Evolutionary conservation across 1,139 yeast species (phyloP).

Genomic region (Candida sanyaensis): DNA sequence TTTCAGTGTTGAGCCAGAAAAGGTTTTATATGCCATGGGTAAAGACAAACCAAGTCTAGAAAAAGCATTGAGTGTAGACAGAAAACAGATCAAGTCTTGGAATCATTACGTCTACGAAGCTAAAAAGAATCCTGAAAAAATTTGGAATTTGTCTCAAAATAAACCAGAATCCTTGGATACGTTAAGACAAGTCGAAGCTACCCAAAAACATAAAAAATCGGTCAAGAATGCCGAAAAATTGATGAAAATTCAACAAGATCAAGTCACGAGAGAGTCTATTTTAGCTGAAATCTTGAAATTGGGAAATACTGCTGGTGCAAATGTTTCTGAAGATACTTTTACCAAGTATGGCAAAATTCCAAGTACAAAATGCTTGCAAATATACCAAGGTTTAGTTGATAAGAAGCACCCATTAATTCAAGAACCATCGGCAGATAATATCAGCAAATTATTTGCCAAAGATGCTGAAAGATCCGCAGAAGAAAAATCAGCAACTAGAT

Average conservation of each 20-base stretch:
- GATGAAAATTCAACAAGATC: conserved; percentile 42
- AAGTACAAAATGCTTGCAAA: conserved; percentile 32
- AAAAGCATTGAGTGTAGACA: conserved; percentile 68
- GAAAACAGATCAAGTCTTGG: conserved; percentile 72
- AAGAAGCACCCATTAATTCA: conserved; percentile 30
- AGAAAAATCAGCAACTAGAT: conserved; percentile 43
- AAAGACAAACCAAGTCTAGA: conserved; percentile 74
- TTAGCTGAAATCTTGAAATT: conserved; percentile 40
- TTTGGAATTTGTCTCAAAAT: conserved; percentile 56
- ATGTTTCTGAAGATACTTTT: conserved; percentile 25
- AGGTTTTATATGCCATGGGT: conserved; percentile 85
- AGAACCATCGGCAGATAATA: conserved; percentile 19
- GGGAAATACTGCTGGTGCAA: conserved; percentile 24
- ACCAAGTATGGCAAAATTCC: conserved; percentile 21
- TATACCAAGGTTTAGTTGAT: conserved; percentile 28
- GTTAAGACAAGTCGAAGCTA: conserved; percentile 25
- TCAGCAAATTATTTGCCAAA: conserved; percentile 30
- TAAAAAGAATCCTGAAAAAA: conserved; percentile 55
- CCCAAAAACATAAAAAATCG: conserved; percentile 25
- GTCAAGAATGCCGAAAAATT: conserved; percentile 22
- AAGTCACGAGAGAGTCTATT: conserved; percentile 46
- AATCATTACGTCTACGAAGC: conserved; percentile 67
- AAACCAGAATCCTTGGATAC: conserved; percentile 44
- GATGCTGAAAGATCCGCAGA: conserved; percentile 35
- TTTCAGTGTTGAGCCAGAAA: conserved; percentile 82